Evolutionary conservation across 768 basidiomycete genomes (phyloP), one percentile per base, ranked within the genome.

Genomic region (Hysterangium stoloniferum): DNA sequence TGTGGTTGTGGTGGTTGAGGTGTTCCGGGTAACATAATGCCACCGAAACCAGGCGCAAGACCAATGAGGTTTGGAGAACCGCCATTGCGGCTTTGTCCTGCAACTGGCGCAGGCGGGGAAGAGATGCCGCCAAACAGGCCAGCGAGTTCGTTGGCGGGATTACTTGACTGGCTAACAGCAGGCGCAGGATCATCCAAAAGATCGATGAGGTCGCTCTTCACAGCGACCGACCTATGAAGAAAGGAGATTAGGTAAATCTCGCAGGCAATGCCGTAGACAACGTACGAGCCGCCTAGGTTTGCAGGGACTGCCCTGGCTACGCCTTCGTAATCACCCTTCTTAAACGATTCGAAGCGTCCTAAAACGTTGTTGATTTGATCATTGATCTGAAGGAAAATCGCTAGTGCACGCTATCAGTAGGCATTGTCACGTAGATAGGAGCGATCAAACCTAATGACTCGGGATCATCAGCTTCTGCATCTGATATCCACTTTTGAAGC

Each of bases 401-500:
- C 94, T 92, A 59, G 2, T 17, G 20, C n/a, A 12, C 8, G n/a
- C 42, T 13, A 9, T 8, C 6, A 15, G 15, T 33, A 5, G 31
- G 17, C 6, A 15, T 35, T 41, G 22, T 15, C 41, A 32, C 37
- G 11, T 11, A 48, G 17, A 24, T 9, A 36, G 29, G 15, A 35
- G 4, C 20, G 13, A 13, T 67, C 77, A 53, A 59, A 93, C 91
- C 87, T 57, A 97, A 78, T 28, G 90, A 87, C 56, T 93, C 91
- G 3, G 90, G 79, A 65, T 94, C 91, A 34, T 92, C 85, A 2
- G 81, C 74, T 59, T 92, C 86, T 15, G 91, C 92, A 58, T 97
- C 92, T 8, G 86, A 89, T 52, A 98, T 88, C 95, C 96, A 98
- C 61, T 92, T 95, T 66, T 99, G 96, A 38, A 98, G 78, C 70